These are phyloP conservation scores for Actinomortierella ambigua DNA, from an alignment of 371 early-diverging fungal species.

Conservation along the genomic window DNA sequence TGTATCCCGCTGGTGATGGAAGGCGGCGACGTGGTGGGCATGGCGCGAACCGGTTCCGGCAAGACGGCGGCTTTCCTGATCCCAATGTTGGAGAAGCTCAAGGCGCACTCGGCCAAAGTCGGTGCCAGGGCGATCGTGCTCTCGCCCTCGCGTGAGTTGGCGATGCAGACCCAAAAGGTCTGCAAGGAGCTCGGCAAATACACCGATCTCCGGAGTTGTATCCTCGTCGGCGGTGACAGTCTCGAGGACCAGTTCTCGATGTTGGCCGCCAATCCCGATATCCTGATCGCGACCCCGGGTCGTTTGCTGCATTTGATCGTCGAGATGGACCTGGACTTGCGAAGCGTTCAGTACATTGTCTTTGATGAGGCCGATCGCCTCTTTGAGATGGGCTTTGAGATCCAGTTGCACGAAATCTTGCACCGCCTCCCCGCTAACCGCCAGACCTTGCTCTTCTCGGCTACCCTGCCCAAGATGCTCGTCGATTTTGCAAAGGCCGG, in stretches of 20 bases:
- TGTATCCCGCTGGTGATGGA: slow-evolving; percentile 91
- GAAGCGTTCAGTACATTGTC: slow-evolving; percentile 93
- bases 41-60: slow-evolving; percentile 99
- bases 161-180: slow-evolving; percentile 95
- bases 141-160: slow-evolving; percentile 96
- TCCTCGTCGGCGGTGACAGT: slow-evolving; percentile 96
- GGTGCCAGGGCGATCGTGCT: slow-evolving; percentile 90
- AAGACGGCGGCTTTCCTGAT: slow-evolving; percentile 98
- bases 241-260: slow-evolving; percentile 92
- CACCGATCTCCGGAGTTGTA: slow-evolving; percentile 88
- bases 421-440: slow-evolving; percentile 81
- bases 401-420: slow-evolving; percentile 93
- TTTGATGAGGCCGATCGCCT: slow-evolving; percentile 99
- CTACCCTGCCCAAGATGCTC: slow-evolving; percentile 90
- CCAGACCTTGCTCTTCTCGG: slow-evolving; percentile 94
- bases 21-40: slow-evolving; percentile 94
- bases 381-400: slow-evolving; percentile 97
- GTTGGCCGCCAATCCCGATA: slow-evolving; percentile 94
- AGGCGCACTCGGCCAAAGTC: slow-evolving; percentile 85
- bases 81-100: slow-evolving; percentile 91
- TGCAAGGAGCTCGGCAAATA: slow-evolving; percentile 87
- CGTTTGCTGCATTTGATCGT: slow-evolving; percentile 95
- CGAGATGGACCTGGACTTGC: slow-evolving; percentile 90
- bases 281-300: slow-evolving; percentile 98
- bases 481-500: slow-evolving; percentile 97